Conservation (phyloP, 1,284 basidiomycete genomes). For the Puccinia horiana region DNA sequence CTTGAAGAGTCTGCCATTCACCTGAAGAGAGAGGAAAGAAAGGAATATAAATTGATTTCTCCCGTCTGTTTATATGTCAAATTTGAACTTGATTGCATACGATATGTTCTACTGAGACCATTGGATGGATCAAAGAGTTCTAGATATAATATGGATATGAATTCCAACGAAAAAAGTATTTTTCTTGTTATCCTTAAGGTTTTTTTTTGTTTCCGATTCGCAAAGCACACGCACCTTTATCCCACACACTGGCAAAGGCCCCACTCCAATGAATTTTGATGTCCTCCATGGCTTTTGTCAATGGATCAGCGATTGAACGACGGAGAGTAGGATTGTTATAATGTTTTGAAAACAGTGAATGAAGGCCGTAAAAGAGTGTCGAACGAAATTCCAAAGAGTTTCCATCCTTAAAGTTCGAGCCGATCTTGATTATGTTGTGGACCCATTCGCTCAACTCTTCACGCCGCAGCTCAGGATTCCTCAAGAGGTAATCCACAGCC, state of each 20-base stretch:
- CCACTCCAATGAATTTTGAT: background rate
- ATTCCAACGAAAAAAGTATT: background rate
- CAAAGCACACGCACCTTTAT: background rate
- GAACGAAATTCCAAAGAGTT: background rate
- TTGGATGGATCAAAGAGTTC: background rate
- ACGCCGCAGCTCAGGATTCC: background rate
- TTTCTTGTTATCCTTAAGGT: background rate
- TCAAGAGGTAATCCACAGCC: background rate
- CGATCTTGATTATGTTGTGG: background rate
- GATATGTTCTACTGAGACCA: background rate
- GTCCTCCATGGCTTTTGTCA: background rate
- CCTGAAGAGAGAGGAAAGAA: background rate
- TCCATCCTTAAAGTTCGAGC: background rate
- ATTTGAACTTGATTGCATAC: background rate
- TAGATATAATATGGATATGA: background rate
- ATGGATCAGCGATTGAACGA: background rate
- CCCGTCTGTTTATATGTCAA: background rate
- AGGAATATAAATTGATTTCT: background rate
- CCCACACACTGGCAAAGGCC: background rate
- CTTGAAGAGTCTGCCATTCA: background rate
- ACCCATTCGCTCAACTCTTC: background rate
- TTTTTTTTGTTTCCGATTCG: background rate
- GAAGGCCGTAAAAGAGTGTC: slow-evolving; percentile 1
- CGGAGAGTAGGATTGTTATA: background rate
- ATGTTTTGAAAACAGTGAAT: background rate